phyloP scores from a whole-genome alignment of 2,329 filamentous ascomycete genomes.

The Fusarium hainanense region DNA sequence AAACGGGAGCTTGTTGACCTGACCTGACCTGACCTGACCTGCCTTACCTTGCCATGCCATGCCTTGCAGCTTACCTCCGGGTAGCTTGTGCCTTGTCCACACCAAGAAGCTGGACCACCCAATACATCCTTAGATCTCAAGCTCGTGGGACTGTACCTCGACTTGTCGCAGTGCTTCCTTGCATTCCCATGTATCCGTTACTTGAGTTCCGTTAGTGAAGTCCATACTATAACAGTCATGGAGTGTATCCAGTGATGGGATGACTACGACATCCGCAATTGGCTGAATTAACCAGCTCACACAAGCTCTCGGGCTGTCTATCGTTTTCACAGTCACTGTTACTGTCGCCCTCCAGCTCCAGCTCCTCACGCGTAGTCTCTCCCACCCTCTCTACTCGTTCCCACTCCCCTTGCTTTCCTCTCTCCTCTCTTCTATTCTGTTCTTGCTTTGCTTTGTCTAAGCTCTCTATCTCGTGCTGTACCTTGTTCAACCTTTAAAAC shows the following conservation, averaged over 20 bases:
- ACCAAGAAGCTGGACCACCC: constrained; percentile 33
- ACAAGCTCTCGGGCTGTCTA: constrained; percentile 31
- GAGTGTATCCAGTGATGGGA: constrained; percentile 41
- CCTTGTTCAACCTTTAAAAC: constrained; percentile 34
- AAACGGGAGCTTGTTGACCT: constrained; percentile 16
- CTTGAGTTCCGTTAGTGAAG: constrained; percentile 35
- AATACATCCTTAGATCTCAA: constrained; percentile 35
- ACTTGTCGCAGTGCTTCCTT: constrained; percentile 24
- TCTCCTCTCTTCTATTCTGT: constrained; percentile 30
- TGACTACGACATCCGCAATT: constrained; percentile 33
- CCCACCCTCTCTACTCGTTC: constrained; percentile 40
- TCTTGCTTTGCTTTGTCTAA: constrained; percentile 16
- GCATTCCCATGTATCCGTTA: constrained; percentile 38
- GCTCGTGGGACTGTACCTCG: constrained; percentile 37
- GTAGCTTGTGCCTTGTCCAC: constrained; percentile 37
- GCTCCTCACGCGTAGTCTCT: constrained; percentile 37
- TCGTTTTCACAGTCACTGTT: constrained; percentile 9
- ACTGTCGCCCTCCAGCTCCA: constrained; percentile 12
- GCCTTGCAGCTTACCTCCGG: constrained; percentile 30
- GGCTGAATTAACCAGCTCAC: constrained; percentile 30
- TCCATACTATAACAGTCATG: constrained; percentile 24
- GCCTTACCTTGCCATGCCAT: constrained; percentile 6
- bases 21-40: background rate
- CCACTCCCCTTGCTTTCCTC: constrained; percentile 35
- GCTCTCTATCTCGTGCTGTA: constrained; percentile 31